Evolutionary conservation across 768 basidiomycete genomes (phyloP).

Genomic region (Hortiboletus campestris): DNA sequence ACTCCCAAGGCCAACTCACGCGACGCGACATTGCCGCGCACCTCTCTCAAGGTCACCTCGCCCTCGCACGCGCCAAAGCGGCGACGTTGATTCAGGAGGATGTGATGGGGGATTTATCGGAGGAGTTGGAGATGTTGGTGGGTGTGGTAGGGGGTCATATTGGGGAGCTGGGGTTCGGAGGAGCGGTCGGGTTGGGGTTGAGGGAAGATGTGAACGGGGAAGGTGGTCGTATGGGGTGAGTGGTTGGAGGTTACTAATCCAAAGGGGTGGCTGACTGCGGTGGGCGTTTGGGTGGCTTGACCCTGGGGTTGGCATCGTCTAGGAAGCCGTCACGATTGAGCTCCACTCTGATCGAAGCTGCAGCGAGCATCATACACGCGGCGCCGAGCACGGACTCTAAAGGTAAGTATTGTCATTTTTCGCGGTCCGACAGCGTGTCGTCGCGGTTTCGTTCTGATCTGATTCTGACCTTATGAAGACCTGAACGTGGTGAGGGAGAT

Average conservation of each 20-base stretch:
- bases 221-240: constrained; percentile 35
- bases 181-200: constrained; percentile 3
- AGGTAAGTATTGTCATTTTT: constrained; percentile 41
- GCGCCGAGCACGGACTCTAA: constrained; percentile 53
- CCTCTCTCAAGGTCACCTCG: constrained; percentile 58
- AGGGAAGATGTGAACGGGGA: not conserved
- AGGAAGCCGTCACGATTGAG: constrained; percentile 41
- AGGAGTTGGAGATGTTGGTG: constrained; percentile 63
- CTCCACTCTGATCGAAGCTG: constrained; percentile 60
- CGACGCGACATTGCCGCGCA: constrained; percentile 68
- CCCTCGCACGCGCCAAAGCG: constrained; percentile 69
- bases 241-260: not conserved
- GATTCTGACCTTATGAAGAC: constrained; percentile 39
- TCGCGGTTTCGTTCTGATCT: not conserved
- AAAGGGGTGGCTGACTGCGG: constrained; percentile 2
- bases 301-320: not conserved
- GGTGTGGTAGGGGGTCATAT: constrained; percentile 60
- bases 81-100: constrained; percentile 67
- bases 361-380: constrained; percentile 64
- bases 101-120: constrained; percentile 57
- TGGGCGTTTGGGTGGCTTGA: not conserved
- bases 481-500: constrained; percentile 52
- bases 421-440: not conserved
- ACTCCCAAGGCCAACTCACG: constrained; percentile 59
- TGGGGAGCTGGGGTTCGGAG: constrained; percentile 45